A percentile compares a stretch with the other conserved stretches of the same genome.
phyloP scores from a whole-genome alignment of 148 eudicot genomes.

The Chenopodium formosanum region DNA sequence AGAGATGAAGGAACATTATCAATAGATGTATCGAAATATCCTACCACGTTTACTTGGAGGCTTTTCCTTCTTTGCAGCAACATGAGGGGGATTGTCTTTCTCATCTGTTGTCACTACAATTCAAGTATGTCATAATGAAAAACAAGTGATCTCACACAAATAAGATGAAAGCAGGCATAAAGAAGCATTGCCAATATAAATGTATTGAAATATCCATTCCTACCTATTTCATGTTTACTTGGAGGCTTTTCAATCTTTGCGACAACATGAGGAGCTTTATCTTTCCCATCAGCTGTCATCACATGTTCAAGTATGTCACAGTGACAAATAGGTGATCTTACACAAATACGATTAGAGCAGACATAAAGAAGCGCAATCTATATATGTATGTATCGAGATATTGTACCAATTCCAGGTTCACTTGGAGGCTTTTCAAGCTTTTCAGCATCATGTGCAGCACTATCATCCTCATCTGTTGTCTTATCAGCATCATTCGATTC shows the following conservation, averaged over 20 bases:
- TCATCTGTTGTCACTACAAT: neutral
- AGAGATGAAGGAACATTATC: neutral
- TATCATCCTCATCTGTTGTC: conserved; percentile 19
- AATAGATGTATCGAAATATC: neutral
- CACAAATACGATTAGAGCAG: conserved; percentile 1
- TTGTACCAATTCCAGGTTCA: conserved; percentile 28
- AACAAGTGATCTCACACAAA: conserved; percentile 9
- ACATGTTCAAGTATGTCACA: conserved; percentile 6
- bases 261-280: conserved; percentile 16
- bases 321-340: conserved; percentile 8
- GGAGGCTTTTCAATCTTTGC: conserved; percentile 29
- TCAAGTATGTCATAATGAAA: conserved; percentile 6
- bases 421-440: conserved; percentile 28
- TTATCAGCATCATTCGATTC: conserved; percentile 35
- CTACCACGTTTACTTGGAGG: conserved; percentile 25
- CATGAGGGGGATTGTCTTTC: conserved; percentile 19
- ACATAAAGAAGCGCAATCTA: neutral
- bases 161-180: neutral
- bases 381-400: neutral
- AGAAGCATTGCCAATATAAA: neutral
- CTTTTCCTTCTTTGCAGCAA: conserved; percentile 28
- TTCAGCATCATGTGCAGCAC: conserved; percentile 21
- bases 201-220: neutral
- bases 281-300: neutral
- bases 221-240: conserved; percentile 30